A percentile compares a stretch with the other conserved stretches of the same genome.
Evolutionary conservation across 2,329 filamentous ascomycete species (phyloP).

Genomic region (Ilyonectria robusta): DNA sequence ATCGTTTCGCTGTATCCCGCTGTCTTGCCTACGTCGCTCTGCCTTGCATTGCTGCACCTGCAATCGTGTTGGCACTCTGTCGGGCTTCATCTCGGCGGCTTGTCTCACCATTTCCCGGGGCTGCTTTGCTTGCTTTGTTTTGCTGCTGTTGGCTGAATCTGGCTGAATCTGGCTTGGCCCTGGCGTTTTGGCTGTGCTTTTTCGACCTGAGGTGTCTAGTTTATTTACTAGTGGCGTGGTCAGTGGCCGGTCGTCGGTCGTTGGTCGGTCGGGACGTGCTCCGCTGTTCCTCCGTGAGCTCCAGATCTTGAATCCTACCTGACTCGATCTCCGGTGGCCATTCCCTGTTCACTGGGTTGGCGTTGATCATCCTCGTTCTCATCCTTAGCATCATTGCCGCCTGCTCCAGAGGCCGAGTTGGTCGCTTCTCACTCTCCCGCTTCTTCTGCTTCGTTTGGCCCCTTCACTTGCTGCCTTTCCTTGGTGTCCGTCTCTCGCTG

Average conservation of each 20-base stretch:
- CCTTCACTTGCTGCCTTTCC: neutral
- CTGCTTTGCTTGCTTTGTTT: slow-evolving; percentile 12
- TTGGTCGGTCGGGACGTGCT: slow-evolving; percentile 1
- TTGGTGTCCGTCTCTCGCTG: slow-evolving; percentile 16
- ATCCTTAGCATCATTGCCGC: slow-evolving; percentile 19
- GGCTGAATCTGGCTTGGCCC: slow-evolving; percentile 13
- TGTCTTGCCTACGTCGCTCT: neutral
- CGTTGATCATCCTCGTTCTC: slow-evolving; percentile 10
- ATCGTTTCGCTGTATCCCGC: neutral
- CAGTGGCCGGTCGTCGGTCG: slow-evolving; percentile 24
- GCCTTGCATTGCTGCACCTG: slow-evolving; percentile 14
- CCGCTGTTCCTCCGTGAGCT: slow-evolving; percentile 15
- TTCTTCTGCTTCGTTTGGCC: neutral
- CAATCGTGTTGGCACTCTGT: neutral
- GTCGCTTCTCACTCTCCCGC: neutral
- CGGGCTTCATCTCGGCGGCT: slow-evolving; percentile 15
- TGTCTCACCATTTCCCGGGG: slow-evolving; percentile 18
- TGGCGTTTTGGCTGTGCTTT: slow-evolving; percentile 22
- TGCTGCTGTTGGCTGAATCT: slow-evolving; percentile 1
- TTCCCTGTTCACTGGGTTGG: slow-evolving; percentile 20
- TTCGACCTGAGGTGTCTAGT: slow-evolving; percentile 27
- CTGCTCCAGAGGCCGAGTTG: neutral
- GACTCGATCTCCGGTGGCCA: slow-evolving; percentile 23
- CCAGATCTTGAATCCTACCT: slow-evolving; percentile 24
- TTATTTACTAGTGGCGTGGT: slow-evolving; percentile 9